Conservation (phyloP, 2,329 filamentous ascomycete genomes). For the Achaetomium macrosporum region DNA sequence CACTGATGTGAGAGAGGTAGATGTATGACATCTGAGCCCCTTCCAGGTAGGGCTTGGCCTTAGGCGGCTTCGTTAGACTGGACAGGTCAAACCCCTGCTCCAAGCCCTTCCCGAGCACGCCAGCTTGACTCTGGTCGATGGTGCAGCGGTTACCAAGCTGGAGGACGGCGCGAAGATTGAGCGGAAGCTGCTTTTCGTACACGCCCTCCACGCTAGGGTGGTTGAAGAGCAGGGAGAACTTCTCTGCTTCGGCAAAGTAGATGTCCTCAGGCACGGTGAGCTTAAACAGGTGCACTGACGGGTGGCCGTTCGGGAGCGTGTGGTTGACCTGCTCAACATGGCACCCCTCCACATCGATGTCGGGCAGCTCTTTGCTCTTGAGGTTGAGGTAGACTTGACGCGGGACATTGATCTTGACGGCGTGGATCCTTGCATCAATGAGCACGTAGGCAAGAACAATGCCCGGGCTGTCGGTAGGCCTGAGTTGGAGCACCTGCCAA, state of each 20-base stretch:
- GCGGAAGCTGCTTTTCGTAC: constrained; percentile 87
- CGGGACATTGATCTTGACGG: constrained; percentile 81
- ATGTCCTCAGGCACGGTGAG: constrained; percentile 82
- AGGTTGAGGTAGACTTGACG: constrained; percentile 88
- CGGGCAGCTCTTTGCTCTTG: constrained; percentile 78
- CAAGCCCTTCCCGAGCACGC: constrained; percentile 84
- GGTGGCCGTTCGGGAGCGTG: constrained; percentile 89
- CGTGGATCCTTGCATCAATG: constrained; percentile 88
- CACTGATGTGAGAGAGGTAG: constrained; percentile 86
- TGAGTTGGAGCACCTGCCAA: constrained; percentile 90
- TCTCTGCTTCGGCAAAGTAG: constrained; percentile 78
- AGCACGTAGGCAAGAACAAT: constrained; percentile 84
- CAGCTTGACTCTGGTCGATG: constrained; percentile 84
- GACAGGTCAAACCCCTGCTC: constrained; percentile 90
- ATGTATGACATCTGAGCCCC: constrained; percentile 73
- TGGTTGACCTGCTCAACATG: constrained; percentile 89
- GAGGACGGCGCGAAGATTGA: constrained; percentile 80
- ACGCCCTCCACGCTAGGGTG: constrained; percentile 94
- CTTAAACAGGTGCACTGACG: constrained; percentile 90
- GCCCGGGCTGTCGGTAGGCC: constrained; percentile 75
- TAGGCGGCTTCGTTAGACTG: constrained; percentile 62
- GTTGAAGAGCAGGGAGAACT: constrained; percentile 76
- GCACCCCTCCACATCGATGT: constrained; percentile 80
- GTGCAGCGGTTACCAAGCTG: constrained; percentile 87
- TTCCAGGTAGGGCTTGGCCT: constrained; percentile 65